Evolutionary conservation across 768 basidiomycete genomes (phyloP).

Genomic region (Baorangia bicolor): DNA sequence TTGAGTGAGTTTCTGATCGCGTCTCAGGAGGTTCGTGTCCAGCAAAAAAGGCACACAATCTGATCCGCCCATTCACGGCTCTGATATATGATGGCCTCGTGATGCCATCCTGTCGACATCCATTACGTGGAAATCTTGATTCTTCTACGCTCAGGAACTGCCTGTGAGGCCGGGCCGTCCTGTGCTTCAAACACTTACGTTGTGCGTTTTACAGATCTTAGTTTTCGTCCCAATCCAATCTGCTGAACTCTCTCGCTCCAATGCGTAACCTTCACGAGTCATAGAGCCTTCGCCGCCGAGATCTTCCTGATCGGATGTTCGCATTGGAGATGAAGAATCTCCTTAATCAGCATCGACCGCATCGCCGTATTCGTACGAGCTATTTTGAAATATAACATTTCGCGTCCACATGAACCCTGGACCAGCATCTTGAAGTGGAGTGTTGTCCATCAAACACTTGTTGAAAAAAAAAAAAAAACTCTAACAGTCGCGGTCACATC

Average conservation of each 20-base stretch:
- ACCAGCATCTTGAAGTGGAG: neutral
- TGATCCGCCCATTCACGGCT: neutral
- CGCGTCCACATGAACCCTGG: slow-evolving; percentile 3
- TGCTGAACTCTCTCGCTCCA: neutral
- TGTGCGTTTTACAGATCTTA: neutral
- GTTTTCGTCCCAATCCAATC: neutral
- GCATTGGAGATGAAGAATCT: slow-evolving; percentile 14
- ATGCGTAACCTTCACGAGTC: neutral
- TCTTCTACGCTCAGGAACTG: neutral
- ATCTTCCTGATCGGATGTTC: slow-evolving; percentile 16
- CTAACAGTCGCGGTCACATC: neutral
- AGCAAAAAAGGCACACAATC: neutral
- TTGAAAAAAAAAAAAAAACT: neutral
- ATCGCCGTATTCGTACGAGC: neutral
- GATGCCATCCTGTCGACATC: slow-evolving; percentile 1
- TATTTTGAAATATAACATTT: neutral
- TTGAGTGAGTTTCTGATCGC: neutral
- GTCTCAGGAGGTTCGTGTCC: neutral
- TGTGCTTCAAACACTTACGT: slow-evolving; percentile 3
- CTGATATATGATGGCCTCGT: slow-evolving; percentile 7
- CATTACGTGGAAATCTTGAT: slow-evolving; percentile 18
- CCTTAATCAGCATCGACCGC: slow-evolving; percentile 7
- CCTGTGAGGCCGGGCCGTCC: neutral
- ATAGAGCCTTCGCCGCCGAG: neutral
- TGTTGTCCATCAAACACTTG: neutral